These are phyloP conservation scores for Camelina neglecta DNA, from an alignment of 345 rosid genomes.

Conservation along the genomic window DNA sequence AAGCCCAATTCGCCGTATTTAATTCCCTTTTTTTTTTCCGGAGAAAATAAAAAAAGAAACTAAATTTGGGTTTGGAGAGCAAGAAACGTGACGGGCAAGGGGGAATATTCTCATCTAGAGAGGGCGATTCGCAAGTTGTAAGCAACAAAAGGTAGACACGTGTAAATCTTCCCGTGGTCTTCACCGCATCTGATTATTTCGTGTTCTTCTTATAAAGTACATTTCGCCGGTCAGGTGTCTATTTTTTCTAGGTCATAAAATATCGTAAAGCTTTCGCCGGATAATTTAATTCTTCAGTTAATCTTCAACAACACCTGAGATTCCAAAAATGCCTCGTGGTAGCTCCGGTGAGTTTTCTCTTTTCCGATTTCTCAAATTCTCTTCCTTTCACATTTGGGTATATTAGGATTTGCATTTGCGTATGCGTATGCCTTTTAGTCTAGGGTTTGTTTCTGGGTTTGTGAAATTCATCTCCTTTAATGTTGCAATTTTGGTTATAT, in stretches of 20 bases:
- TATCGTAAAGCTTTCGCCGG: not conserved
- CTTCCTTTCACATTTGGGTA: not conserved
- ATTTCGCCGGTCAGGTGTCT: not conserved
- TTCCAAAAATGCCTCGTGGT: conserved; percentile 35
- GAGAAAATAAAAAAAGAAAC: not conserved
- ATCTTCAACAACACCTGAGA: not conserved
- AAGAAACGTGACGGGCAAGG: conserved; percentile 32
- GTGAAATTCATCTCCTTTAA: too few relatives aligned
- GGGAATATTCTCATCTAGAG: conserved; percentile 19
- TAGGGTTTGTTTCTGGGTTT: too few relatives aligned
- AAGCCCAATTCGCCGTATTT: not conserved
- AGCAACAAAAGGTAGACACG: not conserved
- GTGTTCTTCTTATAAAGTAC: not conserved
- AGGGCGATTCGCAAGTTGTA: not conserved
- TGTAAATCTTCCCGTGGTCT: conserved; percentile 1
- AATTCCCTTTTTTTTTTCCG: not conserved
- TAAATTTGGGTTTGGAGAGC: not conserved
- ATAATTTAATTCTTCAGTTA: not conserved
- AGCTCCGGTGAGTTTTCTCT: conserved; percentile 30
- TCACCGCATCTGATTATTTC: not conserved
- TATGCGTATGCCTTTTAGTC: too few relatives aligned
- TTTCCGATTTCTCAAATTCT: not conserved
- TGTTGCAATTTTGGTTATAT: too few relatives aligned
- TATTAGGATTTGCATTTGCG: not conserved
- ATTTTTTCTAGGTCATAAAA: not conserved